Base-by-base conservation (phyloP, 805 yeast genomes). In the Starmerella stigmatis region DNA sequence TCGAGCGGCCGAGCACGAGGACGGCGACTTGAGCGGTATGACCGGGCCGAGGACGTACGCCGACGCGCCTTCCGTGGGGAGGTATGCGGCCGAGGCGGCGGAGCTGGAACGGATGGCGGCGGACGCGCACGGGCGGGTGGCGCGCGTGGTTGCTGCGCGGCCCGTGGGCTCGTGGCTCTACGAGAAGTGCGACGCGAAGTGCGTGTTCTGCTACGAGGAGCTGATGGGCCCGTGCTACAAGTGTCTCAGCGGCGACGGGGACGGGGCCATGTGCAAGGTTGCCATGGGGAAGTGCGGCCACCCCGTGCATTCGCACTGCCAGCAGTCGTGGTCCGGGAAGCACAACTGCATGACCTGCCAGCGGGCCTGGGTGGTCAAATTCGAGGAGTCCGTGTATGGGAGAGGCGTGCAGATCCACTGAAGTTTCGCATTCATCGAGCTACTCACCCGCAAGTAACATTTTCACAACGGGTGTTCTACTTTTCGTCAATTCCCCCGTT, bases 301-400 rank as follows among this genome's bases (percentile, higher is more conserved):
- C 17, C 26, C 32, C 10, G 17, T 49, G 13, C 52, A 49, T 35
- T 5, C n/a, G 20, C 47, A 49, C 35, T 49, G 52, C 29, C 31
- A 33, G 29, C n/a, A 21, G 26, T 7, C 19, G 5, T 49, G 29
- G 32, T 12, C 5, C 6, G 20, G 26, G 10, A 16, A 20, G 12
- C 16, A 23, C 8, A n/a, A 23, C 26, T 49, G 52, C 26, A 26
- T 46, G 41, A 15, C 31, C 1, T 49, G 52, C 41, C 42, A 41
- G 29, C 47, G 21, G 31, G 39, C 25, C 21, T 49, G 52, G 52
- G 17, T 15, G n/a, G 41, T 38, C 13, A 19, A 20, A n/a, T 22
- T 22, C 13, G 25, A n/a, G 23, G 10, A 21, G 5, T 36, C 41
- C 16, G 41, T 36, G 8, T 36, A 26, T 17, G 38, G 38, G 6